phyloP scores from a whole-genome alignment of 1,284 basidiomycete species.

The Cryptococcus sp. region DNA sequence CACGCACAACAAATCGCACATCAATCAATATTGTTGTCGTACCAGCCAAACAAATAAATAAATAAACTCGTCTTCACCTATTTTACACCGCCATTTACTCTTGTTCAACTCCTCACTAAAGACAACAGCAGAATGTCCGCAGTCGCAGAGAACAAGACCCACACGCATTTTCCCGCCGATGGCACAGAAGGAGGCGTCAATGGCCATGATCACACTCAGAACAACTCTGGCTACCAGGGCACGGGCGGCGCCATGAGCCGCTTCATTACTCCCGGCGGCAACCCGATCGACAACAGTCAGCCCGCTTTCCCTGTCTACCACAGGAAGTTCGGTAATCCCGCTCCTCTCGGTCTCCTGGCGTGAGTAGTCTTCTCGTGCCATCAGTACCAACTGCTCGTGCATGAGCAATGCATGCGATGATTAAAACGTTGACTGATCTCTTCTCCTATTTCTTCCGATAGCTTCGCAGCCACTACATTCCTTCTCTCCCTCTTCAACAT shows the following conservation, averaged over 20 bases:
- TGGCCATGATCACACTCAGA: background rate
- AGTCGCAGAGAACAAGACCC: constrained; percentile 11
- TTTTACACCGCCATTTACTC: too few relatives aligned
- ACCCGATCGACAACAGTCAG: constrained; percentile 53
- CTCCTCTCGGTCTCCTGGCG: constrained; percentile 57
- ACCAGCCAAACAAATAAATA: too few relatives aligned
- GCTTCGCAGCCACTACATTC: constrained; percentile 59
- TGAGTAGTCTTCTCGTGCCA: constrained; percentile 14
- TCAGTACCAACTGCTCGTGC: background rate
- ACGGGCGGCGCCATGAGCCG: constrained; percentile 29
- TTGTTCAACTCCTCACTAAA: too few relatives aligned
- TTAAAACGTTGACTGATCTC: background rate
- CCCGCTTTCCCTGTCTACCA: constrained; percentile 51
- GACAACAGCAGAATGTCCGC: background rate
- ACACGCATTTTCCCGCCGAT: constrained; percentile 3
- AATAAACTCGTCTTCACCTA: too few relatives aligned
- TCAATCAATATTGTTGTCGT: too few relatives aligned
- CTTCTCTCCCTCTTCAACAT: constrained; percentile 56
- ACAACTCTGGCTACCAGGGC: constrained; percentile 24
- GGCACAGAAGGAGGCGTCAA: constrained; percentile 2
- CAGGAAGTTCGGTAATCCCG: constrained; percentile 58
- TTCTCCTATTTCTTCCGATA: background rate
- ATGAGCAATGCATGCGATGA: background rate
- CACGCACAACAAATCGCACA: too few relatives aligned
- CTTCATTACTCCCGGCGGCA: constrained; percentile 54